Percentiles rank a stretch among this genome's conserved stretches.
Conservation (phyloP, 345 rosid species). For the Euphorbia tirucalli region DNA sequence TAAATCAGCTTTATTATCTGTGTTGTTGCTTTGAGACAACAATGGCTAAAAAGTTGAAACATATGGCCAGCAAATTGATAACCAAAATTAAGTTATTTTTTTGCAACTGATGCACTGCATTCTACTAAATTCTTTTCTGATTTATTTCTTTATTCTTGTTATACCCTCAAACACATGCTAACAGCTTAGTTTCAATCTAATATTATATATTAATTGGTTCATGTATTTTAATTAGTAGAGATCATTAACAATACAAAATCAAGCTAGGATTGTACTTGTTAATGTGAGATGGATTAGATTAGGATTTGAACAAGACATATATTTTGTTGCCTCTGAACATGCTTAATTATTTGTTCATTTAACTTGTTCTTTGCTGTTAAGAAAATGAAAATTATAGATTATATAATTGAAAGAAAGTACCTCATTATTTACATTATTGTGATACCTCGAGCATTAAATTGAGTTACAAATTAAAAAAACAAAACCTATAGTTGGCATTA, state of each 20-base stretch:
- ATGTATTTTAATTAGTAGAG: conserved; percentile 1
- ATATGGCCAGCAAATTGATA: too few relatives aligned
- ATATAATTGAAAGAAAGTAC: too few relatives aligned
- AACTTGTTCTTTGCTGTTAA: too few relatives aligned
- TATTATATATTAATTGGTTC: conserved; percentile 6
- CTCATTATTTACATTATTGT: too few relatives aligned
- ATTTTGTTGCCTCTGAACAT: too few relatives aligned
- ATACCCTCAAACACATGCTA: background rate
- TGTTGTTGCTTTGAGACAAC: conserved; percentile 13
- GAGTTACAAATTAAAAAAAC: background rate
- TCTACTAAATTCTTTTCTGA: background rate
- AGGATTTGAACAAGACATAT: too few relatives aligned
- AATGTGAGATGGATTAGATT: too few relatives aligned
- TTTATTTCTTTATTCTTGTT: background rate
- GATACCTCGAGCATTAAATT: too few relatives aligned
- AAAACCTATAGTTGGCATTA: background rate
- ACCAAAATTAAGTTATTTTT: too few relatives aligned
- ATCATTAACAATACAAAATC: background rate
- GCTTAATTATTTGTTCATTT: too few relatives aligned
- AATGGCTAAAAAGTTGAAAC: background rate
- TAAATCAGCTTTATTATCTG: conserved; percentile 11
- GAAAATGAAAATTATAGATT: too few relatives aligned
- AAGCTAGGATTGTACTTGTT: background rate
- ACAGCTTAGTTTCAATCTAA: background rate
- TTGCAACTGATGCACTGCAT: background rate